Conservation (phyloP, 2,329 filamentous ascomycete genomes). For the Remersonia thermophila region DNA sequence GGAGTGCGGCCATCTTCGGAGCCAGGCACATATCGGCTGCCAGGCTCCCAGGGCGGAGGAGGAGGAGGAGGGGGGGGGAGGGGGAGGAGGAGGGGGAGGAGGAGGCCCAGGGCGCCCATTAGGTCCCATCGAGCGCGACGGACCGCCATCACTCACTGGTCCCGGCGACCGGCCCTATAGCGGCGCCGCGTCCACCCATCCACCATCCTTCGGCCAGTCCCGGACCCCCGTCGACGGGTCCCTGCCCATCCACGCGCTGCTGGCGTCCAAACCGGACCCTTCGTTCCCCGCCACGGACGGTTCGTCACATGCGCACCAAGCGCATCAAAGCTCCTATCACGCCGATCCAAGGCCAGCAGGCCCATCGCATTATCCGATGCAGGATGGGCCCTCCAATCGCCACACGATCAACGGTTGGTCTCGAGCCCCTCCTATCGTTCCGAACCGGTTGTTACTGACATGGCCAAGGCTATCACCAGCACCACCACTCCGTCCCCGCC, state of each 20-base stretch:
- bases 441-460: conserved; percentile 5
- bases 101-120: conserved; percentile 19
- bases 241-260: conserved; percentile 41
- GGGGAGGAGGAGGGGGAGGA: no score
- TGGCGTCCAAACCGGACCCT: conserved; percentile 27
- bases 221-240: conserved; percentile 38
- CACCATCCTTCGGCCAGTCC: conserved; percentile 21
- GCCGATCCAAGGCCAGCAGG: conserved; percentile 9
- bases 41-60: no score
- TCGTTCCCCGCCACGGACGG: conserved; percentile 7
- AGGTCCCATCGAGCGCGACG: conserved; percentile 19
- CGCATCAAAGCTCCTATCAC: conserved; percentile 1
- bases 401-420: conserved; percentile 13
- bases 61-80: no score
- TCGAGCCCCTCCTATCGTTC: not conserved
- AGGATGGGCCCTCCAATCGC: conserved; percentile 5
- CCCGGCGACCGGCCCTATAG: no score
- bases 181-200: conserved; percentile 18
- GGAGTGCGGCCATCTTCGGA: conserved; percentile 11
- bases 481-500: conserved; percentile 3
- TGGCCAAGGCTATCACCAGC: conserved; percentile 16
- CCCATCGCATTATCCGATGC: conserved; percentile 5
- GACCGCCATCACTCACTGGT: conserved; percentile 22
- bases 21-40: conserved; percentile 11
- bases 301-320: conserved; percentile 3